A percentile compares a stretch with the other conserved stretches of the same genome.
Evolutionary conservation across 1,139 yeast genomes (phyloP).

Genomic region (Scheffersomyces titani): DNA sequence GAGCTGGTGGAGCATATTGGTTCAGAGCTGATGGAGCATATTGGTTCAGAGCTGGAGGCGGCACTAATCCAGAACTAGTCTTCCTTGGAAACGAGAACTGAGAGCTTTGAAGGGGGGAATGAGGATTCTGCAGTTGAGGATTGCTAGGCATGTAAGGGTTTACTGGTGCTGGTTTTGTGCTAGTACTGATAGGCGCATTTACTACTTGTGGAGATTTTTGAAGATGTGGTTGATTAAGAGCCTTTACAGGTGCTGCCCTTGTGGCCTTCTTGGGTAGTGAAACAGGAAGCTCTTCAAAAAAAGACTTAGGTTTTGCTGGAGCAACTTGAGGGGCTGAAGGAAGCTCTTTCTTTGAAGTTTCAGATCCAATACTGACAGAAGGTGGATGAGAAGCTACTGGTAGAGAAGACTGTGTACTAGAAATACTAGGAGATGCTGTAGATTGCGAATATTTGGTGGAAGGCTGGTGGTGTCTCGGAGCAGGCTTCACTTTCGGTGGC

Average conservation of each 20-base stretch:
- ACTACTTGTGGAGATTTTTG: slow-evolving; percentile 10
- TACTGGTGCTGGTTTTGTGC: slow-evolving; percentile 10
- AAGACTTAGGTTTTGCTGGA: slow-evolving; percentile 31
- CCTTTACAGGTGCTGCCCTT: slow-evolving; percentile 25
- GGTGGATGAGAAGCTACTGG: not conserved
- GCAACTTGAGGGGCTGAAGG: slow-evolving; percentile 14
- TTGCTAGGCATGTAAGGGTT: slow-evolving; percentile 13
- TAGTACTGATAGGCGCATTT: slow-evolving; percentile 8
- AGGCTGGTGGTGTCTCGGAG: slow-evolving; percentile 20
- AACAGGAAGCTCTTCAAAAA: slow-evolving; percentile 58
- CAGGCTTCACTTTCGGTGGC: slow-evolving; percentile 38
- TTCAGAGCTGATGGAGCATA: slow-evolving; percentile 5
- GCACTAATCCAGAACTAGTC: not conserved
- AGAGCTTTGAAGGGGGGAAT: slow-evolving; percentile 1
- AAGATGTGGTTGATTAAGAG: slow-evolving; percentile 13
- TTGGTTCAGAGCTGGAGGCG: slow-evolving; percentile 1
- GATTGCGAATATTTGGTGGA: slow-evolving; percentile 27
- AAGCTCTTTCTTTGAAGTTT: not conserved
- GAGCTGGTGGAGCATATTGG: slow-evolving; percentile 1
- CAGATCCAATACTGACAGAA: not conserved
- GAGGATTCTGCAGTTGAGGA: slow-evolving; percentile 5
- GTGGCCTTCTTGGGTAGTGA: slow-evolving; percentile 26
- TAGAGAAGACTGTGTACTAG: slow-evolving; percentile 5
- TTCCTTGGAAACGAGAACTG: slow-evolving; percentile 7
- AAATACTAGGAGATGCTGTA: slow-evolving; percentile 7